Conservation (phyloP, 805 yeast genomes). For the Vanderwaltozyma polyspora region DNA sequence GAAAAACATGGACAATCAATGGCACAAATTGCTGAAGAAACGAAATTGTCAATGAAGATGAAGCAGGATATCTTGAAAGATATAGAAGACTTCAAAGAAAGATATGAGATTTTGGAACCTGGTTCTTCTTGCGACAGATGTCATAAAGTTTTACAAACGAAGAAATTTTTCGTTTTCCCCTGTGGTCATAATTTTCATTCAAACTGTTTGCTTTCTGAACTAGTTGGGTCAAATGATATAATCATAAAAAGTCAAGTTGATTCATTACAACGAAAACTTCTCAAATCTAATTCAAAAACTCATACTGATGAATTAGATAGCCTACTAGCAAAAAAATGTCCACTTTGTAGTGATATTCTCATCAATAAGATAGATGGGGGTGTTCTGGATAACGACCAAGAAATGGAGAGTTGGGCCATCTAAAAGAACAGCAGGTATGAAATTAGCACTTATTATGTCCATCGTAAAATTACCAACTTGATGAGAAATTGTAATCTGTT, state of each 20-base stretch:
- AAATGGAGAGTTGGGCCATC: slow-evolving; percentile 39
- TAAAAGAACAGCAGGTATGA: slow-evolving; percentile 10
- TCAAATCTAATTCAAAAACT: slow-evolving; percentile 19
- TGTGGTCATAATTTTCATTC: slow-evolving; percentile 85
- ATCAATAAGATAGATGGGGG: slow-evolving; percentile 61
- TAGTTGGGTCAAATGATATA: slow-evolving; percentile 54
- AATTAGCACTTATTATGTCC: background rate
- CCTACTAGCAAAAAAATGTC: slow-evolving; percentile 53
- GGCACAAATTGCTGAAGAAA: slow-evolving; percentile 55
- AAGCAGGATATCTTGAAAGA: slow-evolving; percentile 50
- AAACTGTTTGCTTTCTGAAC: slow-evolving; percentile 64
- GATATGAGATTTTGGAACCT: slow-evolving; percentile 62
- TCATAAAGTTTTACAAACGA: slow-evolving; percentile 51
- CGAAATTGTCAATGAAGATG: slow-evolving; percentile 59
- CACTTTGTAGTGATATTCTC: slow-evolving; percentile 63
- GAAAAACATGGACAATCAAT: slow-evolving; percentile 62
- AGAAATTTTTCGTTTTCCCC: slow-evolving; percentile 73
- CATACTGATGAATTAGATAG: slow-evolving; percentile 42
- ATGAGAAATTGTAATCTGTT: too few relatives aligned
- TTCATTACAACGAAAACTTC: slow-evolving; percentile 23
- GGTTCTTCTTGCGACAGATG: slow-evolving; percentile 77
- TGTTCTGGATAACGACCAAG: slow-evolving; percentile 30
- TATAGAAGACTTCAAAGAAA: slow-evolving; percentile 39
- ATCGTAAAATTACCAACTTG: too few relatives aligned
- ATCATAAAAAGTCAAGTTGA: slow-evolving; percentile 52